phyloP scores from a whole-genome alignment of 164 flowering plant genomes.

The Vitis rotundifolia region DNA sequence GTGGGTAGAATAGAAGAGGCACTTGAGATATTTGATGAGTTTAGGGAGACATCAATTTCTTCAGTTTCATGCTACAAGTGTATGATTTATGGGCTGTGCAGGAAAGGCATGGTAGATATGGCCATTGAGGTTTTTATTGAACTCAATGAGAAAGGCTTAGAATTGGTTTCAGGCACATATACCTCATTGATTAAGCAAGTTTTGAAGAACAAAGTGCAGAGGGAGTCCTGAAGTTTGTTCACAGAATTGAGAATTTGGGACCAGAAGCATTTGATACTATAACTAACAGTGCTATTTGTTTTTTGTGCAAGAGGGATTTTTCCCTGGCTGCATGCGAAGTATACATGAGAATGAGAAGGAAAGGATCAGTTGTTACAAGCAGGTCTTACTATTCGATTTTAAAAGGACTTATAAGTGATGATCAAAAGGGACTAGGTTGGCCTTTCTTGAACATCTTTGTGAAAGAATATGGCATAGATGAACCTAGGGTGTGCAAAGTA shows the following conservation, averaged over 20 bases:
- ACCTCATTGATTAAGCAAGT: slow-evolving; percentile 39
- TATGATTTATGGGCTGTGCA: slow-evolving; percentile 60
- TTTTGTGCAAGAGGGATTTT: slow-evolving; percentile 52
- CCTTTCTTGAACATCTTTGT: slow-evolving; percentile 43
- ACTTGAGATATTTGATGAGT: slow-evolving; percentile 69
- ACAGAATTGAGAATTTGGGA: slow-evolving; percentile 31
- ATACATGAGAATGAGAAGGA: slow-evolving; percentile 41
- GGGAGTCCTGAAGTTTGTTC: slow-evolving; percentile 47
- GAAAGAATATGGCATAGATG: slow-evolving; percentile 54
- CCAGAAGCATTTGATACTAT: slow-evolving; percentile 23
- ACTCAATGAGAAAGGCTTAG: slow-evolving; percentile 40
- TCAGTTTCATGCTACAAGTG: slow-evolving; percentile 48
- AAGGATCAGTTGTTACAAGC: slow-evolving; percentile 30
- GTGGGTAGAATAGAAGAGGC: slow-evolving; percentile 63
- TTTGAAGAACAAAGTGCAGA: slow-evolving; percentile 37
- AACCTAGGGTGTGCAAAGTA: slow-evolving; percentile 35
- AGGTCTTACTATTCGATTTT: slow-evolving; percentile 45
- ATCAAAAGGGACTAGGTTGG: slow-evolving; percentile 26
- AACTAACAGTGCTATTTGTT: slow-evolving; percentile 45
- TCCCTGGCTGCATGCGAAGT: slow-evolving; percentile 43
- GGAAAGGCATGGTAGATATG: slow-evolving; percentile 53
- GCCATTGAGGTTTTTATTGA: slow-evolving; percentile 64
- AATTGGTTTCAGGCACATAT: slow-evolving; percentile 32
- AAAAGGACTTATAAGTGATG: slow-evolving; percentile 34
- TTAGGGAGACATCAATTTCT: slow-evolving; percentile 35